Conservation (phyloP, 2,329 filamentous ascomycete species). For the Trichoderma atrobrunneum region DNA sequence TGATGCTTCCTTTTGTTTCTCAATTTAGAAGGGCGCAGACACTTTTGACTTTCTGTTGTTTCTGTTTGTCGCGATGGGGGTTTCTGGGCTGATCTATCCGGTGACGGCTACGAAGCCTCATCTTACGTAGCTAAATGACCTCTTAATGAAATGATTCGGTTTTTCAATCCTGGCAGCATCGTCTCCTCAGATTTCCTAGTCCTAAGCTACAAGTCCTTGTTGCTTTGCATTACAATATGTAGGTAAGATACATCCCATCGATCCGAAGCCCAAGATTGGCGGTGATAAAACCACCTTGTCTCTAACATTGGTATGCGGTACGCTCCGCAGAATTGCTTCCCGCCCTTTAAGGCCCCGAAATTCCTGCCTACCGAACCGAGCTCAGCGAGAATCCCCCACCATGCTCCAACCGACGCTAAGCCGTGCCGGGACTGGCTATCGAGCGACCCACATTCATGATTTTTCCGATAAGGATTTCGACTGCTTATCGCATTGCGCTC, state of each 20-base stretch:
- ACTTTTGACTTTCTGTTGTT: slow-evolving; percentile 40
- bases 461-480: slow-evolving; percentile 16
- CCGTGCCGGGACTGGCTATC: neutral
- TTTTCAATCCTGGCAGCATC: neutral
- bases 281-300: neutral
- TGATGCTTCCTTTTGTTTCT: slow-evolving; percentile 36
- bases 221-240: neutral
- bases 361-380: neutral
- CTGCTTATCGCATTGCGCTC: slow-evolving; percentile 14
- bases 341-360: neutral
- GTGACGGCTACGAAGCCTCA: slow-evolving; percentile 38
- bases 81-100: slow-evolving; percentile 37
- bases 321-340: neutral
- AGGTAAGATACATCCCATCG: neutral
- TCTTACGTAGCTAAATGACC: slow-evolving; percentile 41
- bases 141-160: slow-evolving; percentile 30
- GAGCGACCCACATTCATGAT: slow-evolving; percentile 3
- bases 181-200: neutral
- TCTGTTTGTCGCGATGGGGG: slow-evolving; percentile 38
- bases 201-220: neutral
- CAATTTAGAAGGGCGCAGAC: slow-evolving; percentile 41
- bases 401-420: slow-evolving; percentile 5
- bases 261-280: neutral
- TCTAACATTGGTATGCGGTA: neutral
- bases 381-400: neutral